Percentiles rank a stretch among this genome's conserved stretches.
Conservation (phyloP, 1,139 yeast species). For the Kluyveromyces sp. region DNA sequence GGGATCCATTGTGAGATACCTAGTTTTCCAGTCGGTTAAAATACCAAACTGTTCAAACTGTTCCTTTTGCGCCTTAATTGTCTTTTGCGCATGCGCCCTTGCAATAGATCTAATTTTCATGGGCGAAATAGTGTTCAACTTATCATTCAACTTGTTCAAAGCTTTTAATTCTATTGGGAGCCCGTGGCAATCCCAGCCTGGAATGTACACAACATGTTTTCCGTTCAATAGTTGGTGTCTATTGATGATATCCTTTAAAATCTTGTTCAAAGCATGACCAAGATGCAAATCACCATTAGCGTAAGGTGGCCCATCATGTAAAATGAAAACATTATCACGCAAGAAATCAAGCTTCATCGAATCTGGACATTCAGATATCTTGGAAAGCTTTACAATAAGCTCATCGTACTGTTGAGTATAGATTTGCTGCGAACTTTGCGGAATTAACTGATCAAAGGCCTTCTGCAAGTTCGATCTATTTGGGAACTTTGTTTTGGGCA, state of each 20-base stretch:
- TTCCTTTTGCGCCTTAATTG: constrained; percentile 54
- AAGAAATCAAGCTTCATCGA: constrained; percentile 15
- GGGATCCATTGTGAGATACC: constrained; percentile 66
- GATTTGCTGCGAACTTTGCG: constrained; percentile 33
- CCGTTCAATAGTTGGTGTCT: constrained; percentile 62
- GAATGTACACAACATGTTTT: constrained; percentile 58
- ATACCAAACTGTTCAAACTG: constrained; percentile 68
- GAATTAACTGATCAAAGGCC: constrained; percentile 28
- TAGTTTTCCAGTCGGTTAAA: constrained; percentile 71
- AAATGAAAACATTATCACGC: constrained; percentile 41
- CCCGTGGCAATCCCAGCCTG: constrained; percentile 99
- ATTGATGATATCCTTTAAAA: constrained; percentile 76
- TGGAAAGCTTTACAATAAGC: constrained; percentile 14
- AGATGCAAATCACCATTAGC: constrained; percentile 91
- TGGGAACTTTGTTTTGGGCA: constrained; percentile 49
- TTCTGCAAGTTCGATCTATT: constrained; percentile 38
- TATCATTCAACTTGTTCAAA: constrained; percentile 33
- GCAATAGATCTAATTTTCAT: constrained; percentile 59
- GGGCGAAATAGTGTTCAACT: constrained; percentile 33
- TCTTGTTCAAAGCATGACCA: constrained; percentile 90
- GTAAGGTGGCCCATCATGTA: constrained; percentile 98
- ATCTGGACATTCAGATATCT: constrained; percentile 8
- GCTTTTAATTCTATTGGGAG: constrained; percentile 91
- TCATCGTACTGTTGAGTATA: constrained; percentile 28
- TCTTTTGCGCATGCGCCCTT: constrained; percentile 53